A percentile compares a stretch with the other conserved stretches of the same genome.
phyloP scores from a whole-genome alignment of 1,284 basidiomycete genomes.

The Marasmius tenuissimus region DNA sequence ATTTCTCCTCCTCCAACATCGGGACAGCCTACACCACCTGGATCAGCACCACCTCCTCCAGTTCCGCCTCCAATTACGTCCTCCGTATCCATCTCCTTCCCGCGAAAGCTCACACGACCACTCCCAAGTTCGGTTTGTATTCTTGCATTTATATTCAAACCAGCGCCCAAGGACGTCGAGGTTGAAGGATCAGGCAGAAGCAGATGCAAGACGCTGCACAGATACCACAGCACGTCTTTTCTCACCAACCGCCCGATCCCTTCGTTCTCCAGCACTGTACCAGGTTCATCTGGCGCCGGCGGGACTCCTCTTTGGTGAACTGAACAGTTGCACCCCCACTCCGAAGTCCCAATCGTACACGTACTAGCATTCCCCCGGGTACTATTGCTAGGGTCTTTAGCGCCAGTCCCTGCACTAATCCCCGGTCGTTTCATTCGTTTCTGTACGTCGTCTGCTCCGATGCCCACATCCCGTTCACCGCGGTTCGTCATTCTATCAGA shows the following conservation, averaged over 20 bases:
- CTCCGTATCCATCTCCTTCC: background rate
- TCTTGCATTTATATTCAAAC: background rate
- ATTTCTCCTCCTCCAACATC: background rate
- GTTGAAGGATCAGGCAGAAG: background rate
- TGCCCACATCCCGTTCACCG: background rate
- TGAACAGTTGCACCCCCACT: too few relatives aligned
- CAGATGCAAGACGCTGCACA: background rate
- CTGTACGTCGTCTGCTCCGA: background rate
- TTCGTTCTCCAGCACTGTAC: too few relatives aligned
- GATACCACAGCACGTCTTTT: background rate
- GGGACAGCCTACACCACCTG: background rate
- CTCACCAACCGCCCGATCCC: background rate
- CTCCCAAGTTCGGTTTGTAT: background rate
- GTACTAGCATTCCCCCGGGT: too few relatives aligned
- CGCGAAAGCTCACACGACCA: background rate
- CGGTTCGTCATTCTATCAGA: background rate
- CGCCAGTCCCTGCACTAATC: background rate
- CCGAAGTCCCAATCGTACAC: too few relatives aligned
- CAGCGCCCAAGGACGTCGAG: background rate
- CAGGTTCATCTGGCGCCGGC: too few relatives aligned
- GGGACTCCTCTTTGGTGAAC: too few relatives aligned
- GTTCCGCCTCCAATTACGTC: background rate
- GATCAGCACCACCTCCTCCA: background rate
- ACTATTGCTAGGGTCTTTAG: too few relatives aligned
- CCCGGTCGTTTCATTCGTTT: background rate